Conservation (phyloP, 768 basidiomycete genomes). For the Gyrodon lividus region DNA sequence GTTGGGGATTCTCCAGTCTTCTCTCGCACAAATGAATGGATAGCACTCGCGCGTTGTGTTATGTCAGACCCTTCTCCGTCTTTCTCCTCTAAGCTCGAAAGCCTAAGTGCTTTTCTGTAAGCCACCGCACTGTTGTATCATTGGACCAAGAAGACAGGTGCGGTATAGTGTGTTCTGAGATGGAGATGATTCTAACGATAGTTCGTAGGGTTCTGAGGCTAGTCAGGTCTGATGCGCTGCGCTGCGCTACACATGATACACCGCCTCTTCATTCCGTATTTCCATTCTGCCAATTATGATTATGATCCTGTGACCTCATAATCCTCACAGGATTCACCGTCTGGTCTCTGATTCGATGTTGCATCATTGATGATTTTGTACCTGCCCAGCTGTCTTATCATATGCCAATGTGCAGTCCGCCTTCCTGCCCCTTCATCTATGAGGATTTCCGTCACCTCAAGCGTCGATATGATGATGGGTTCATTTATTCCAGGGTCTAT, state of each 20-base stretch:
- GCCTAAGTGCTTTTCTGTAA: no score
- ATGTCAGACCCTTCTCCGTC: background rate
- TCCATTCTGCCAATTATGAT: background rate
- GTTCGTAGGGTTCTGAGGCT: background rate
- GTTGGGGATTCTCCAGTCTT: conserved; percentile 27
- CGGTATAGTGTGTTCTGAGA: background rate
- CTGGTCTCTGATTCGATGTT: background rate
- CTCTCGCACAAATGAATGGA: conserved; percentile 21
- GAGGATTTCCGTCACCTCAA: background rate
- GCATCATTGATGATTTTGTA: background rate
- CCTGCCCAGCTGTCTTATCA: background rate
- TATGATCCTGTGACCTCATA: background rate
- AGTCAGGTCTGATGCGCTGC: background rate
- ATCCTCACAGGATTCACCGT: background rate
- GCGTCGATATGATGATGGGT: background rate
- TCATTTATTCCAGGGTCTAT: background rate
- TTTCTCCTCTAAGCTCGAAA: no score
- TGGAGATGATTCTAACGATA: background rate
- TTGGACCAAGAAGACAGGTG: background rate
- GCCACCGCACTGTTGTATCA: background rate
- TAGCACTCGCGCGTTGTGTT: background rate
- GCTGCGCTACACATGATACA: no score
- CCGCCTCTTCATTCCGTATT: no score
- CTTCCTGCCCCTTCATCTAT: background rate
- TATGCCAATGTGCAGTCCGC: background rate